Conservation (phyloP, 768 basidiomycete genomes). For the Crassisporium funariophilum region DNA sequence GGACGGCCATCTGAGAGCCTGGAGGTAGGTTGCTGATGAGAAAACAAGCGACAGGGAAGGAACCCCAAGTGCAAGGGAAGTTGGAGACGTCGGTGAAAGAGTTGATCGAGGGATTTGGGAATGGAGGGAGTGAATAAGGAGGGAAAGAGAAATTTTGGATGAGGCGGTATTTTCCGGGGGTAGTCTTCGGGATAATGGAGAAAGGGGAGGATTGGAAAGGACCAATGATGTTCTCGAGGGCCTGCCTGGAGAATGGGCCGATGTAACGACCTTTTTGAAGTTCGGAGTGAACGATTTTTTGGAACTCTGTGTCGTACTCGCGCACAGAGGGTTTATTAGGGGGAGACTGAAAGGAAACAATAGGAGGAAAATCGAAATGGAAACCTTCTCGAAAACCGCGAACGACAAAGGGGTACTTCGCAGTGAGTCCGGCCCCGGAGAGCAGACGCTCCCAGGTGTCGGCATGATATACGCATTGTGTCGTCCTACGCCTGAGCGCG, state of each 20-base stretch:
- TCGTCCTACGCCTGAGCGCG: background rate
- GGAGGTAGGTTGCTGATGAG: constrained; percentile 35
- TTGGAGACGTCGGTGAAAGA: constrained; percentile 25
- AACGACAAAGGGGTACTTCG: constrained; percentile 11
- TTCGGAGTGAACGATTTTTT: constrained; percentile 18
- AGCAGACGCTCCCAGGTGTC: background rate
- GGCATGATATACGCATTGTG: background rate
- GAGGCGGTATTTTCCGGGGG: constrained; percentile 26
- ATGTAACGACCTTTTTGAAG: constrained; percentile 24
- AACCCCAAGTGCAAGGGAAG: constrained; percentile 47
- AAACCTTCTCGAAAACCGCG: constrained; percentile 28
- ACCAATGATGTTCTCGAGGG: constrained; percentile 29
- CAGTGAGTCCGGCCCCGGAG: background rate
- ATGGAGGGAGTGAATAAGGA: background rate
- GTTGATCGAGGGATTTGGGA: constrained; percentile 28
- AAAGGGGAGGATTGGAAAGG: constrained; percentile 41
- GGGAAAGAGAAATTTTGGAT: constrained; percentile 40
- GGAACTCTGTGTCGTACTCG: constrained; percentile 8
- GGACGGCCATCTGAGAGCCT: constrained; percentile 36
- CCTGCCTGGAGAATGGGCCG: constrained; percentile 25
- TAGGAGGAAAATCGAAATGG: constrained; percentile 27
- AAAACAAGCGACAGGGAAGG: constrained; percentile 32
- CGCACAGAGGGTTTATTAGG: constrained; percentile 27
- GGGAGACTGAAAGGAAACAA: constrained; percentile 26
- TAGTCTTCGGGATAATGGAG: constrained; percentile 33